A percentile compares a stretch with the other conserved stretches of the same genome.
phyloP scores from a whole-genome alignment of 495 filamentous ascomycete species.

The Trichoderma orchidacearum region DNA sequence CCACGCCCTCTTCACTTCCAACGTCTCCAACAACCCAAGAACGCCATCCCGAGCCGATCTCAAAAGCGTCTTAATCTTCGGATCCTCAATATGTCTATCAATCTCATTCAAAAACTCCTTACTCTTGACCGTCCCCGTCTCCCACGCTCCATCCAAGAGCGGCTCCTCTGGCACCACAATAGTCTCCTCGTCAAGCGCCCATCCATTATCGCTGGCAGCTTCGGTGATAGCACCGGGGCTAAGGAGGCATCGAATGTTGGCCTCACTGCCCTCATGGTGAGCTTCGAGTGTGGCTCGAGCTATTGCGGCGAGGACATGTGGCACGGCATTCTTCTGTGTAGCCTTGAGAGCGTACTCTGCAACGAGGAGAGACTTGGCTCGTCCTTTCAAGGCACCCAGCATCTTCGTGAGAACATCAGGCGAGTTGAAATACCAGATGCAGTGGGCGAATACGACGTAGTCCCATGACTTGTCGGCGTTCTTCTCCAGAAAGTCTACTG shows the following conservation, averaged over 20 bases:
- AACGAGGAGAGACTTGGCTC: slow-evolving; percentile 14
- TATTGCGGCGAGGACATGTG: slow-evolving; percentile 32
- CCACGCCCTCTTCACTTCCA: slow-evolving; percentile 20
- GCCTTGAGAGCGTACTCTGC: slow-evolving; percentile 25
- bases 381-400: slow-evolving; percentile 18
- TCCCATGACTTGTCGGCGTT: slow-evolving; percentile 19
- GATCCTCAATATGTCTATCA: slow-evolving; percentile 13
- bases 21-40: slow-evolving; percentile 14
- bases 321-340: slow-evolving; percentile 11
- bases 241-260: slow-evolving; percentile 8
- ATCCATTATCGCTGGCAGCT: slow-evolving; percentile 10
- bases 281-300: slow-evolving; percentile 11
- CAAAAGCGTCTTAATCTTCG: slow-evolving; percentile 20
- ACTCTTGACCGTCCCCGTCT: slow-evolving; percentile 17
- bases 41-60: slow-evolving; percentile 20
- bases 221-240: slow-evolving; percentile 8
- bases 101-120: slow-evolving; percentile 14
- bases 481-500: slow-evolving; percentile 12
- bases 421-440: slow-evolving; percentile 35
- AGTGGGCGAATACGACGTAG: slow-evolving; percentile 32
- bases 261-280: slow-evolving; percentile 4
- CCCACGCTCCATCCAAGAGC: slow-evolving; percentile 33
- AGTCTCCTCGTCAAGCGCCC: slow-evolving; percentile 16
- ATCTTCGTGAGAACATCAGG: slow-evolving; percentile 13
- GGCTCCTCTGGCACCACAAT: slow-evolving; percentile 16